Base-by-base conservation (phyloP, 805 yeast genomes). In the Zygosaccharomyces kombuchaensis region DNA sequence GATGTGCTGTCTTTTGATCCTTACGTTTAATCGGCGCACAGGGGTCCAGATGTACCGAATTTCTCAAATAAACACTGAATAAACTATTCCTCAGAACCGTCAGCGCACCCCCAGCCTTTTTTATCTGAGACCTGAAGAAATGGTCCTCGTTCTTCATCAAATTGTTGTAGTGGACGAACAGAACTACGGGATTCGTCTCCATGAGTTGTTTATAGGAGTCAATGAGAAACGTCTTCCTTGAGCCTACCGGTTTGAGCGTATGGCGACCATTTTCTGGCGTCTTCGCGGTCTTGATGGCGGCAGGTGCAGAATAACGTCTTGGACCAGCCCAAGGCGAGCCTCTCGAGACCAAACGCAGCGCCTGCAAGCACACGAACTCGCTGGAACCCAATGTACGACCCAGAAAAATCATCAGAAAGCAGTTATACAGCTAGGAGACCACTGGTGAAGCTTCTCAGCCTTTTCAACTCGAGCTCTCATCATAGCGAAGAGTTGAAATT, bases 101-200 rank as follows among this genome's bases (percentile, higher is more conserved):
- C 51, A 89, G 69, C 46, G 73, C 76, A 21, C 82, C 95, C 12
- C 93, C 95, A n/a, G 76, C 68, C 40, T 75, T 74, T 36, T 62
- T 68, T 52, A 93, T 72, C 53, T 81, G 84, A 13, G 72, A 61
- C 60, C 96, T 77, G 52, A 83, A 73, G 29, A 60, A 68, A 47
- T 75, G 77, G 60, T 84, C 81, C 52, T 93, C 98, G 10, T 67
- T 57, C 54, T 87, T 82, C 46, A 77, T 65, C 55, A 90, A 68
- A 63, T 89, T 89, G 64, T 88, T 87, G 70, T 87, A 91, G 69
- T 93, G 99, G 5, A 82, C 78, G 55, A 87, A 81, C 45, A 91
- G 73, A 10, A 90, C 72, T 36, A 90, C 80, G 31, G 87, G 81
- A 63, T 80, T 80, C 23, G 67, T 71, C 46, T 82, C 81, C 69